Percentiles rank a stretch among this genome's conserved stretches.
Conservation (phyloP, 345 rosid genomes). For the Aquilaria yunnanensis region DNA sequence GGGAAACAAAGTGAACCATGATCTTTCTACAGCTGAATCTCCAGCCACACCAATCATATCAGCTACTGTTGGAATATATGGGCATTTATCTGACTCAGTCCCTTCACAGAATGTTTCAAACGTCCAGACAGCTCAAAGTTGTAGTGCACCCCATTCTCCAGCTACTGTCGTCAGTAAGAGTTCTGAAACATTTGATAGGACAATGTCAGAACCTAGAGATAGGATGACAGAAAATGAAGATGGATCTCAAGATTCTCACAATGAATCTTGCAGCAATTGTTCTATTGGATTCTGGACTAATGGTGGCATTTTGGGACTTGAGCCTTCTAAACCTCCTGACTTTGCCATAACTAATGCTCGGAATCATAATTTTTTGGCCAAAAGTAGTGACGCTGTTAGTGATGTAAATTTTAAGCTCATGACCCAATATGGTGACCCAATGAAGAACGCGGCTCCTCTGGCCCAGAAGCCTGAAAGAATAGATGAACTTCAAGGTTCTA, state of each 20-base stretch:
- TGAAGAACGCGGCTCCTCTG: no score
- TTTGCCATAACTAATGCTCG: constrained; percentile 34
- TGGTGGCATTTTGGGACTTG: constrained; percentile 85
- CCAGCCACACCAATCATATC: constrained; percentile 15
- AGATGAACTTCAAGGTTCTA: not conserved
- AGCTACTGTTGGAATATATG: constrained; percentile 20
- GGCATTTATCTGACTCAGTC: constrained; percentile 19
- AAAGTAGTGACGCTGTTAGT: no score
- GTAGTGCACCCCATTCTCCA: no score
- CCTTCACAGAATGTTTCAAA: constrained; percentile 22
- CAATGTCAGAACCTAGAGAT: no score
- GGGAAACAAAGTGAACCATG: constrained; percentile 13
- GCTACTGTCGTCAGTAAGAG: no score
- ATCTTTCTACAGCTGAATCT: constrained; percentile 23
- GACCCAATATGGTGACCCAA: not conserved
- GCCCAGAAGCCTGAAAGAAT: no score
- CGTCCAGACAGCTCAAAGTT: constrained; percentile 15
- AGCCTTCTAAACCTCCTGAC: constrained; percentile 91
- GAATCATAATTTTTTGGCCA: no score
- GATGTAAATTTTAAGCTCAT: constrained; percentile 19
- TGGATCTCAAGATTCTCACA: constrained; percentile 29
- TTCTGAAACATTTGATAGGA: no score
- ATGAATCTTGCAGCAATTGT: constrained; percentile 27
- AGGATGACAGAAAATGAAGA: no score
- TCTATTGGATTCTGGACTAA: constrained; percentile 83